Base-by-base conservation (phyloP, 352 stramenopile genomes). In the Bremia lactucae region DNA sequence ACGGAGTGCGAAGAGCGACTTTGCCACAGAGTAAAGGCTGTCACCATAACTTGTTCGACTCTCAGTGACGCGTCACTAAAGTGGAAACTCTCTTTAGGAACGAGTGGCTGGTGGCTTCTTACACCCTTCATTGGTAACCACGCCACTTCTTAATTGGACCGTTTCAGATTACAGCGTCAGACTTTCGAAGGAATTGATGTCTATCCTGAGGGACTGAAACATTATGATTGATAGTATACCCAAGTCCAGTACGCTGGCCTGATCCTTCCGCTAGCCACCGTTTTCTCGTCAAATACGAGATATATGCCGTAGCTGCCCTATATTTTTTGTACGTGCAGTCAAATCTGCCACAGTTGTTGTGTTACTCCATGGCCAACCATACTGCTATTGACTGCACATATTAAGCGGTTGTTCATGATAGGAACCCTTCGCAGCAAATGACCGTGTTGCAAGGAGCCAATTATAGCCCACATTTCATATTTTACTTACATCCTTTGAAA, bases 391-490 rank as follows among this genome's bases (percentile, higher is more conserved):
- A 59, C 64, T 87, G 75, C 75, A 76, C 52, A 87, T 65, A 87
- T 39, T 36, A 81, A 87, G 75, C 75, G 72, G 72, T 85, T 85
- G 75, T 80, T 87, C 68, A 83, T 85, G 75, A 87, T 87, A 87
- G 75, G 75, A 87, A 87, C 72, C 75, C 72, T 85, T 85, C 74
- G 65, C 57, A 64, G 80, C 62, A 59, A 65, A 68, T 52, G 50
- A 54, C 53, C 57, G 65, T 87, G 64, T 81, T 73, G 62, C 72
- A 85, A 87, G 72, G 75, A 85, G 75, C 75, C 75, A 85, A 78
- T 85, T 87, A 72, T 72, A 81, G 60, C 72, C 70, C 72, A 83
- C 72, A 87, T 3, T 15, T 13, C 1, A 11, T 29, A 29, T 29
- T 29, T 11, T 29, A 29, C n/a, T n/a, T n/a, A n/a, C n/a, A n/a